phyloP scores from a whole-genome alignment of 192 early-diverging fungal species.

The Coemansia sp. region DNA sequence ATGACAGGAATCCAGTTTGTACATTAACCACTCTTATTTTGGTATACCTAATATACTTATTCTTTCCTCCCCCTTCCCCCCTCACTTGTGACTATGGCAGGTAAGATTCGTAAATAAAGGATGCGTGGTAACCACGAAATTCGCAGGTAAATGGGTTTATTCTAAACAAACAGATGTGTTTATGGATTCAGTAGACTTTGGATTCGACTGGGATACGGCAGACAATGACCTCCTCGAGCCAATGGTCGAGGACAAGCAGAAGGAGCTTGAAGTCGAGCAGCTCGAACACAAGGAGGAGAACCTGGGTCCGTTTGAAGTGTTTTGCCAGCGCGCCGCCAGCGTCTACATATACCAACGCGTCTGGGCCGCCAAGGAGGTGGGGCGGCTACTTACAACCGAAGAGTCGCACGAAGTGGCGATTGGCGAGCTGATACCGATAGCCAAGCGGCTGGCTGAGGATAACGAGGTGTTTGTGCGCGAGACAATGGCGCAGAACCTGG shows the following conservation, averaged over 20 bases:
- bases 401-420: constrained; percentile 14
- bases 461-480: constrained; percentile 54
- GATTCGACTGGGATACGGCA: constrained; percentile 39
- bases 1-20: too few relatives aligned
- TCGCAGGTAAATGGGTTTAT: too few relatives aligned
- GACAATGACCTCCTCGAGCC: constrained; percentile 32
- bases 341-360: constrained; percentile 54
- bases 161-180: too few relatives aligned
- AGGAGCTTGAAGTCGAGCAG: constrained; percentile 35
- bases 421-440: constrained; percentile 47
- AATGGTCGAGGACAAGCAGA: constrained; percentile 41
- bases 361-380: constrained; percentile 51
- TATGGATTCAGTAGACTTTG: constrained; percentile 55
- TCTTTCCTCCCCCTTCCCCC: background rate
- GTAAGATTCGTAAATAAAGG: background rate
- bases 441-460: constrained; percentile 50
- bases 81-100: background rate
- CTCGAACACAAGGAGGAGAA: constrained; percentile 47
- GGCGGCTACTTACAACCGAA: constrained; percentile 14
- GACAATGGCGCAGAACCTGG: constrained; percentile 50
- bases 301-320: constrained; percentile 44
- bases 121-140: too few relatives aligned
- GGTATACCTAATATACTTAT: background rate
- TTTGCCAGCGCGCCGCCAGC: constrained; percentile 44
- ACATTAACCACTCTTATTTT: background rate